Conservation (phyloP, 1,139 yeast species). For the Debaryomyces nepalensis region DNA sequence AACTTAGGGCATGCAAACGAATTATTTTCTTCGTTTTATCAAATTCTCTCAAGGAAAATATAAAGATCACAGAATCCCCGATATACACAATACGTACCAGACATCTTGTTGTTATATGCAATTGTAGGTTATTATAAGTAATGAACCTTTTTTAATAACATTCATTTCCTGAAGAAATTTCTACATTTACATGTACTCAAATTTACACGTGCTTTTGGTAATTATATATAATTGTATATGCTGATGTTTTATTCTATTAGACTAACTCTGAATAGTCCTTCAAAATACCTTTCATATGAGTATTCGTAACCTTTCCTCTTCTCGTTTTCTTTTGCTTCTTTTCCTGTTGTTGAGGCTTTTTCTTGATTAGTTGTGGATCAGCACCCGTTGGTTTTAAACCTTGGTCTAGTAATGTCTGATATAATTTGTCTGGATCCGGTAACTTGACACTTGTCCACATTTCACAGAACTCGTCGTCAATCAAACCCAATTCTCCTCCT, state of each 20-base stretch:
- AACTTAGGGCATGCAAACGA: neutral
- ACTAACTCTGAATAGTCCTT: conserved; percentile 72
- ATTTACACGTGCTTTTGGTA: conserved; percentile 13
- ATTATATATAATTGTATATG: conserved; percentile 7
- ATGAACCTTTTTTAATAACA: neutral
- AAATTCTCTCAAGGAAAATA: too few species aligned
- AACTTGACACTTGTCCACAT: conserved; percentile 81
- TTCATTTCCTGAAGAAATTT: conserved; percentile 8
- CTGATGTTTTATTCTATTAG: conserved; percentile 17
- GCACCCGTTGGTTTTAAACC: conserved; percentile 96
- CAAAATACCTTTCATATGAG: conserved; percentile 94
- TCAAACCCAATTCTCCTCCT: conserved; percentile 71
- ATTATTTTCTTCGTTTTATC: conserved; percentile 21
- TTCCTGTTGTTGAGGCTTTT: conserved; percentile 61
- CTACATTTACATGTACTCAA: conserved; percentile 10
- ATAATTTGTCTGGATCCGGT: conserved; percentile 78
- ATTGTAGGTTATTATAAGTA: neutral
- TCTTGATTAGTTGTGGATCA: conserved; percentile 87
- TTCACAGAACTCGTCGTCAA: conserved; percentile 81
- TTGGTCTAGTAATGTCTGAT: conserved; percentile 74
- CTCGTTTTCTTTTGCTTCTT: conserved; percentile 91
- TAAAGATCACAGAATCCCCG: too few species aligned
- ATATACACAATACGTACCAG: conserved; percentile 18
- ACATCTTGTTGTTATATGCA: conserved; percentile 15
- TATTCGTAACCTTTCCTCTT: conserved; percentile 91